phyloP scores from a whole-genome alignment of 108 stramenopile genomes.

The Nannochloropsis gaditana region DNA sequence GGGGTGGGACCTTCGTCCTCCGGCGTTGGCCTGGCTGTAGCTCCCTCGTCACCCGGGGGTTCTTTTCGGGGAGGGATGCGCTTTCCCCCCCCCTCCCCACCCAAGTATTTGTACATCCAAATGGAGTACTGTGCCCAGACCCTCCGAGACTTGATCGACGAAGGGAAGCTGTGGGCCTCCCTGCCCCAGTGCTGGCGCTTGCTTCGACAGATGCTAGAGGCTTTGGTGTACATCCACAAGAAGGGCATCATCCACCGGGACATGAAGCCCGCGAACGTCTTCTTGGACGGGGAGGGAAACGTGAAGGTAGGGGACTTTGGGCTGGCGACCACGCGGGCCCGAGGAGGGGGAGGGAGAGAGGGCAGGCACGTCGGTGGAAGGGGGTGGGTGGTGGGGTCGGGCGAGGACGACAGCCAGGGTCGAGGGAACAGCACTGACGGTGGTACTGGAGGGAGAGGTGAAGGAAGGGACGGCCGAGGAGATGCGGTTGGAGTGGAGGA shows the following conservation, averaged over 20 bases:
- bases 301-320: conserved; percentile 55
- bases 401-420: background rate
- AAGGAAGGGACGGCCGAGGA: too few species aligned
- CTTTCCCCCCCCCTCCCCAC: background rate
- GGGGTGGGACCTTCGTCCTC: too few species aligned
- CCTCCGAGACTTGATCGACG: conserved; percentile 42
- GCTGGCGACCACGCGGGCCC: conserved; percentile 38
- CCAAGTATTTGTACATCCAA: conserved; percentile 25
- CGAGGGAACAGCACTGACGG: background rate
- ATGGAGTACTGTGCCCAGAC: conserved; percentile 53
- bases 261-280: conserved; percentile 51
- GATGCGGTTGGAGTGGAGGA: background rate
- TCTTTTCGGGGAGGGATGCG: too few species aligned
- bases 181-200: conserved; percentile 44
- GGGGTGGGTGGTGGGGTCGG: background rate
- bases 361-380: background rate
- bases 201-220: conserved; percentile 51
- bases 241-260: conserved; percentile 52
- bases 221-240: conserved; percentile 49
- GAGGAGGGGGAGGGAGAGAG: background rate
- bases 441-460: background rate
- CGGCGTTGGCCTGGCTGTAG: too few species aligned
- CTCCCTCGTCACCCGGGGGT: too few species aligned
- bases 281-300: conserved; percentile 48
- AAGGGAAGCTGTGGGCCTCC: conserved; percentile 45